These are phyloP conservation scores for Capronia americana DNA, from an alignment of 2,329 filamentous ascomycete genomes.

Conservation along the genomic window DNA sequence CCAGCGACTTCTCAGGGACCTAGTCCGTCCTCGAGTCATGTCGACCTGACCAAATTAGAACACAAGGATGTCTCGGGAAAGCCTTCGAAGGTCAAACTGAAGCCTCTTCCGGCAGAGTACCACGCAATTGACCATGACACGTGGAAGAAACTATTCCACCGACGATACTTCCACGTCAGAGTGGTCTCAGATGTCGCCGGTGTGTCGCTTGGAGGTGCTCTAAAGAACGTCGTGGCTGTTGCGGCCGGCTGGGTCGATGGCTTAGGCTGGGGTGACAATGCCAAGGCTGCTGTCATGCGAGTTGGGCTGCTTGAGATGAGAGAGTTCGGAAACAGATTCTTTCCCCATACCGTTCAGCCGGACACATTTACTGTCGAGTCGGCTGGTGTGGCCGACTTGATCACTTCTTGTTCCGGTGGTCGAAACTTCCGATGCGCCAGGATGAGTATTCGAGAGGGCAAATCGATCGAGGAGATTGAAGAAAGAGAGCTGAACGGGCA, in stretches of 20 bases:
- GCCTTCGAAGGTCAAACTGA: slow-evolving; percentile 72
- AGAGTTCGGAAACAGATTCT: slow-evolving; percentile 92
- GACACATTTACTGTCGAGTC: slow-evolving; percentile 97
- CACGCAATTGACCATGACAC: slow-evolving; percentile 84
- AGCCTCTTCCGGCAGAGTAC: slow-evolving; percentile 79
- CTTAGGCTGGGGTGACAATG: slow-evolving; percentile 96
- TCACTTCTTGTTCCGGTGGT: slow-evolving; percentile 90
- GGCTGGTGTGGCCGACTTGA: slow-evolving; percentile 91
- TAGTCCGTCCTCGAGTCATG: slow-evolving; percentile 59
- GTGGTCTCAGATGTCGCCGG: slow-evolving; percentile 95
- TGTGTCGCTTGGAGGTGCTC: slow-evolving; percentile 88
- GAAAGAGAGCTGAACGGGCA: slow-evolving; percentile 90
- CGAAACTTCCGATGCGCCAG: slow-evolving; percentile 94
- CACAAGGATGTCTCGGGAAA: slow-evolving; percentile 74
- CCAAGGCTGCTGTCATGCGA: slow-evolving; percentile 98
- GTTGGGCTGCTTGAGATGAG: slow-evolving; percentile 96
- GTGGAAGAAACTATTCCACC: slow-evolving; percentile 86
- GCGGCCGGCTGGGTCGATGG: slow-evolving; percentile 95
- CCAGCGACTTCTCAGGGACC: slow-evolving; percentile 59
- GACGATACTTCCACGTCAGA: slow-evolving; percentile 96
- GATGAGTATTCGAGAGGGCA: slow-evolving; percentile 78
- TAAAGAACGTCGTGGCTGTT: slow-evolving; percentile 96
- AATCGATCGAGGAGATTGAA: slow-evolving; percentile 87
- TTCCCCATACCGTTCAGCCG: slow-evolving; percentile 77
- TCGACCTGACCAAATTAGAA: slow-evolving; percentile 59